phyloP scores from a whole-genome alignment of 768 basidiomycete genomes.

The Wakefieldia striispora region DNA sequence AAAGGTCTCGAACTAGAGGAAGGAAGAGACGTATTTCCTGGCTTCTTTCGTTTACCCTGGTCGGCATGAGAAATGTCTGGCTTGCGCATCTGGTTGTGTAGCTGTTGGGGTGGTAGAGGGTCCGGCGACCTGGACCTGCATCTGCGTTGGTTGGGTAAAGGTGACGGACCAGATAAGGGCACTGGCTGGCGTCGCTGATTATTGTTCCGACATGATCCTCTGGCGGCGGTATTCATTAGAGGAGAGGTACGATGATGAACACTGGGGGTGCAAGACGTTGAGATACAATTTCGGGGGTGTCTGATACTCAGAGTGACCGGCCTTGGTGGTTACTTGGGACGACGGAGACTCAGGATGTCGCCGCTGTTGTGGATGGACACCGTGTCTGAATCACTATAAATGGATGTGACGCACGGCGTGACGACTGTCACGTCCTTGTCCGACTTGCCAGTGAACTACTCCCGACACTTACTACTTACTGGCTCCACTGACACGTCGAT shows the following conservation, averaged over 20 bases:
- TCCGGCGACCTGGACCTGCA: conserved; percentile 38
- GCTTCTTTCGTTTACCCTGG: conserved; percentile 33
- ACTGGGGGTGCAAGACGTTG: not conserved
- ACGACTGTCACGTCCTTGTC: conserved; percentile 15
- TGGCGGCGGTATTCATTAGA: conserved; percentile 24
- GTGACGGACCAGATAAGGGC: conserved; percentile 15
- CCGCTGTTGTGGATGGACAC: conserved; percentile 11
- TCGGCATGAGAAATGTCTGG: conserved; percentile 22
- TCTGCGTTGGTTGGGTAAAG: conserved; percentile 23
- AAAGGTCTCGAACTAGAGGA: conserved; percentile 24
- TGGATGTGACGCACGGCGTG: not conserved
- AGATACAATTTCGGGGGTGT: not conserved
- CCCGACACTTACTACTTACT: no score
- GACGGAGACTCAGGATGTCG: no score
- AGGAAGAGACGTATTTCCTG: conserved; percentile 10
- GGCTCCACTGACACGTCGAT: not conserved
- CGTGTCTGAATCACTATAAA: conserved; percentile 5
- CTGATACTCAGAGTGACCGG: not conserved
- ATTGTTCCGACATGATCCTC: conserved; percentile 28
- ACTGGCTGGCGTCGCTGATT: conserved; percentile 22
- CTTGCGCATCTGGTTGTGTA: conserved; percentile 11
- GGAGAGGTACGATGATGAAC: not conserved
- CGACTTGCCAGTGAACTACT: no score
- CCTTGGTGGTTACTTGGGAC: conserved; percentile 1
- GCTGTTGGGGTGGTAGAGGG: conserved; percentile 19